A percentile compares a stretch with the other conserved stretches of the same genome.
Evolutionary conservation across 108 stramenopile genomes (phyloP).

Genomic region (Discostella stelligeroides): DNA sequence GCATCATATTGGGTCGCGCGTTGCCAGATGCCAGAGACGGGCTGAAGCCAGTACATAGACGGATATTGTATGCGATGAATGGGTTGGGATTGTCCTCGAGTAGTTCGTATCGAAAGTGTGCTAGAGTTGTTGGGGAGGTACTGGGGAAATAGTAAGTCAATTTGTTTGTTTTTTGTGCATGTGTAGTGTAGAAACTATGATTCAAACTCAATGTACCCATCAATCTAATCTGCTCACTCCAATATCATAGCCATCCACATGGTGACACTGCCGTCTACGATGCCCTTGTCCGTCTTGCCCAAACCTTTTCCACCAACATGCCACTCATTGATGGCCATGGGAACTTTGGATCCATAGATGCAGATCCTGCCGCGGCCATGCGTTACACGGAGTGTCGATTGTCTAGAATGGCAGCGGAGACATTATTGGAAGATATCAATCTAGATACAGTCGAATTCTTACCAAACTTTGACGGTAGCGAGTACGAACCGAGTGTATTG

Average conservation of each 20-base stretch:
- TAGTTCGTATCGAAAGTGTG: conserved; percentile 92
- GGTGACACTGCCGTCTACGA: conserved; percentile 96
- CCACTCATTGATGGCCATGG: conserved; percentile 95
- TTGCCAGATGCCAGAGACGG: conserved; percentile 97
- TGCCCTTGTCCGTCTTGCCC: conserved; percentile 95
- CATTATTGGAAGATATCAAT: conserved; percentile 82
- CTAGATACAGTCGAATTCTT: conserved; percentile 86
- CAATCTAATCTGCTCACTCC: background rate
- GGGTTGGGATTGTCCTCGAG: conserved; percentile 76
- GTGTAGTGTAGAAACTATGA: too few species aligned
- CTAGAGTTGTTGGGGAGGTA: conserved; percentile 97
- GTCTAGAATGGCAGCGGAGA: conserved; percentile 70
- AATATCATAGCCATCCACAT: conserved; percentile 69
- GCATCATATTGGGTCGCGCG: conserved; percentile 93
- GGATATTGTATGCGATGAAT: conserved; percentile 95
- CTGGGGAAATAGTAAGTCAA: conserved; percentile 76
- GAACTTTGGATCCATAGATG: conserved; percentile 95
- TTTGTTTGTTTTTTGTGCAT: background rate
- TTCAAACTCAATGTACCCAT: too few species aligned
- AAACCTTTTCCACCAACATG: conserved; percentile 84
- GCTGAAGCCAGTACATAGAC: conserved; percentile 95
- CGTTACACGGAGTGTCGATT: conserved; percentile 96
- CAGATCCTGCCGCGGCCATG: conserved; percentile 98
- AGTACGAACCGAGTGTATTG: conserved; percentile 90
- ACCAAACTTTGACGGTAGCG: conserved; percentile 95